phyloP scores from a whole-genome alignment of 208 protist genomes.

The Trypanosomatidae sp. region DNA sequence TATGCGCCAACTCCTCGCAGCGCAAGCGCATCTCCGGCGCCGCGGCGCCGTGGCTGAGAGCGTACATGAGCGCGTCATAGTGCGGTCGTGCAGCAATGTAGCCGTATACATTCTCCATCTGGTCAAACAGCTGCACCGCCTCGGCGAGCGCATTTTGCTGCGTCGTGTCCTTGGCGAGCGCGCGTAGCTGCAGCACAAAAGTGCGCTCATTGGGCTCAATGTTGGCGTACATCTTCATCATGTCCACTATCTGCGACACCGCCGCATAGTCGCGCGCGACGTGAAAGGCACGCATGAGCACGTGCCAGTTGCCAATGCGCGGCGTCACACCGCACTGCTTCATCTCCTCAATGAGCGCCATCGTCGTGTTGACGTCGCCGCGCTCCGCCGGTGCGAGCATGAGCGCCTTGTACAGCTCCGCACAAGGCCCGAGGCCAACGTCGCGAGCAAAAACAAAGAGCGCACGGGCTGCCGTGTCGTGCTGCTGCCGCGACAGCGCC shows the following conservation, averaged over 20 bases:
- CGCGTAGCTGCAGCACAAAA: conserved; percentile 67
- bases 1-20: conserved; percentile 74
- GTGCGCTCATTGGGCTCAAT: conserved; percentile 86
- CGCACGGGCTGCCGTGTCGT: conserved; percentile 41
- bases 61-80: conserved; percentile 78
- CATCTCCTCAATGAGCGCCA: conserved; percentile 83
- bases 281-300: conserved; percentile 79
- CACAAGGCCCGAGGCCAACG: conserved; percentile 55
- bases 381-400: conserved; percentile 47
- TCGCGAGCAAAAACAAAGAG: conserved; percentile 58
- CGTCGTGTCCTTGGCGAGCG: conserved; percentile 51
- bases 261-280: conserved; percentile 69
- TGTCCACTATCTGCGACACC: conserved; percentile 69
- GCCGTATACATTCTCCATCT: conserved; percentile 86
- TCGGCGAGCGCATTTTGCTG: conserved; percentile 67
- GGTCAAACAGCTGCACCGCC: conserved; percentile 81
- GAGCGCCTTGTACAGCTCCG: conserved; percentile 75
- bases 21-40: conserved; percentile 71
- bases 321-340: conserved; percentile 72
- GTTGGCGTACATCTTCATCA: conserved; percentile 90
- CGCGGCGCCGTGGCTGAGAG: conserved; percentile 54
- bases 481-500: conserved; percentile 41
- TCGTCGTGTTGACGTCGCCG: conserved; percentile 57
- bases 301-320: conserved; percentile 87
- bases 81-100: conserved; percentile 76